Base-by-base conservation (phyloP, 257 asterid genomes). In the Fraxinus excelsior region DNA sequence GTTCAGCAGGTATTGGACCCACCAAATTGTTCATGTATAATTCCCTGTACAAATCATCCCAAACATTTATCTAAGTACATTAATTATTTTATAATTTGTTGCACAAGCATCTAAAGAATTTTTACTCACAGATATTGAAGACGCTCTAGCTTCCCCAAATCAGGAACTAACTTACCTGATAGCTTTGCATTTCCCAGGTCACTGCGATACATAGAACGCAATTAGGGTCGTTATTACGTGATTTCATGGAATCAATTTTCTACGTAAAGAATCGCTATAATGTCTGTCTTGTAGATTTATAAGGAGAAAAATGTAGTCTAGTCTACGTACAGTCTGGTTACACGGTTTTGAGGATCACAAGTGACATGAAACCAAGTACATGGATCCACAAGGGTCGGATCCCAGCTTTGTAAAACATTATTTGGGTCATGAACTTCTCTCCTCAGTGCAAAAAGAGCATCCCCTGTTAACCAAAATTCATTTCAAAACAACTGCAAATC, bases 121-220 rank as follows among this genome's bases (percentile, higher is more conserved):
- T 46, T 42, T 65, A 84, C 94, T 87, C 76, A 90, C 96, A 90
- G 84, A 75, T 90, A 90, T 70, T 87, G 92, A 70, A 90, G 96
- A 25, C 78, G 82, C 28, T 86, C 82, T 0, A 90, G 90, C 84
- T 82, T 89, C 78, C 92, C 94, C 84, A 90, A 74, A 80, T 87
- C 92, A 65, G 92, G 91, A 44, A 89, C 96, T 64, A 89, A 85
- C 75, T 80, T 89, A 40, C 96, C 96, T 0, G 88, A 86, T 37
- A 90, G 80, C 87, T 86, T 88, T 26, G 94, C 94, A 53, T 89
- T 88, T 83, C 94, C 96, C 70, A 90, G 91, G 77, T 88, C 92
- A 78, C 96, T 90, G 84, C 78, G 42, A 37, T 12, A 37, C 42
- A 12, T 37, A 0, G 12, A 29, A 29, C 32, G 32, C 32, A 29